Evolutionary conservation across 1,284 basidiomycete species (phyloP), one percentile per base, ranked within the genome.

Genomic region (Termitomyces sp.): DNA sequence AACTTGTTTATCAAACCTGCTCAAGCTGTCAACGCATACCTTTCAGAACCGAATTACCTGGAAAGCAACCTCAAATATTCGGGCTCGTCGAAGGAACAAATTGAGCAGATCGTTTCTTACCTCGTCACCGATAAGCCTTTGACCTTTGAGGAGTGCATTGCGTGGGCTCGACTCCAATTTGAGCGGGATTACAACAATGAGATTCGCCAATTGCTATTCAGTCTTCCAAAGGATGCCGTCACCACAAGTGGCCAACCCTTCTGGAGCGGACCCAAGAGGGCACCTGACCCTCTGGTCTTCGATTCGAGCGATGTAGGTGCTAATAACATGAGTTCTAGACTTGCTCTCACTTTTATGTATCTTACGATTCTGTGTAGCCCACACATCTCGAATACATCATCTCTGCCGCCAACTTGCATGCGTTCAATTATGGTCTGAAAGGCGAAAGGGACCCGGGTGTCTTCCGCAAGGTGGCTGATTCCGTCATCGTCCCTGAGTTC

Each of bases 251-350:
- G 95, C 4, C 93, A 95, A 64, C 94, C 93, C 21, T 96, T 96
- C 80, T 96, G 93, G 93, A 93, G 91, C 62, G 94, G 95, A 13
- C 97, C 97, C 5, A 99, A 99, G 79, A 86, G 97, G 55, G 97
- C 96, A 3, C 97, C 97, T n/a, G 93, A 96, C 54, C 79, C 96
- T 28, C 75, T 99, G 60, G 78, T 75, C 3, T 99, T 99, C 71
- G 78, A 95, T 71, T 80, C 91, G 9, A 85, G 81, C 60, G 85
- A 97, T 64, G 93, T 96, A 64, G 71, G 89, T 31, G 5, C 8
- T 14, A 43, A 26, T 21, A 72, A 1, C 34, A 31, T 14, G 11
- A 46, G 35, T 21, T 50, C 16, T 28, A 13, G 18, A 19, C 13
- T 26, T n/a, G 6, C 30, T 28, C 39, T 51, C 9, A 54, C 46